Base-by-base conservation (phyloP, 306 rosid species). In the Purshia tridentata region DNA sequence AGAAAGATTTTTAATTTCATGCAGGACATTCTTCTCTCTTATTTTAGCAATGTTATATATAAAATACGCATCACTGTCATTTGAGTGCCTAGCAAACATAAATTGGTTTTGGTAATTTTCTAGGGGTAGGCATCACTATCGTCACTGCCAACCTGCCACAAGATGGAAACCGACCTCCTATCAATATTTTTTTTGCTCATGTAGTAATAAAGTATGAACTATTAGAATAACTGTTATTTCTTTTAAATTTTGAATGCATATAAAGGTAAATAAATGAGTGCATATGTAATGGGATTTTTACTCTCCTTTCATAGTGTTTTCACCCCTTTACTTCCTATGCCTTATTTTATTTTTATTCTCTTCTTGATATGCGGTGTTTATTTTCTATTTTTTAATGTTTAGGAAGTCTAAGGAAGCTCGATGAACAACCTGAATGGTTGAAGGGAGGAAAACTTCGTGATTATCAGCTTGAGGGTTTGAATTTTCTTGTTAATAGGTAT, bases 401-500 rank as follows among this genome's bases (percentile, higher is more conserved):
- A 95, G 99, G 79, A 85, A 95, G 98, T 86, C 81, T 95, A 85
- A 85, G 99, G 85, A 95, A 90, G 91, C 98, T 95, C 5, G 93
- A 90, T 74, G 98, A 95, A 79, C 99, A 95, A 72, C 99, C 99
- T 57, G 96, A 90, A 72, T 95, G 99, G 99, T 84, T 95, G 87
- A 90, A 68, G 75, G 99, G 99, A 44, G 99, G 99, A 69, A 95
- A 87, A 89, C 98, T 95, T 57, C 96, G 99, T 72, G 99, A 95
- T 85, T 95, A 95, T 90, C 99, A 95, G 77, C 97, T 95, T 41
- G 99, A 95, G 91, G 99, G 99, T 74, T 78, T 95, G 81, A 95
- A 95, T 92, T 95, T 95, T 88, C 99, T 95, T 82, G 99, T 95
- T 50, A 95, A 91, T 86, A 95, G 99, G 99, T 92, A 81, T 70